These are phyloP conservation scores for Alternaria sp. DNA, from an alignment of 2,329 filamentous ascomycete species.

Conservation along the genomic window DNA sequence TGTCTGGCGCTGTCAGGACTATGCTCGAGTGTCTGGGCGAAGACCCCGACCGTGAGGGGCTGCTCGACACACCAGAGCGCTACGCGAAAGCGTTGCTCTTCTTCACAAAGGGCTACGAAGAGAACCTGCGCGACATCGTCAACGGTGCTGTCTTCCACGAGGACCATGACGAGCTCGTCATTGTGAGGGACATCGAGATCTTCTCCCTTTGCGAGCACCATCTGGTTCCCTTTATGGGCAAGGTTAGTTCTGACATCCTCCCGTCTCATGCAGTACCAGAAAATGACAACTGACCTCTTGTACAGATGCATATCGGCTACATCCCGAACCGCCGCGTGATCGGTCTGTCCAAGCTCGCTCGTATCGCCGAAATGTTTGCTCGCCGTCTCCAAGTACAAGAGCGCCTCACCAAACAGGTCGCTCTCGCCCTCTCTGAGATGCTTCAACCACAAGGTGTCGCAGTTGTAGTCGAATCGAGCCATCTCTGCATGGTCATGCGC, in stretches of 20 bases:
- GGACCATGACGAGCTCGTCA: slow-evolving; percentile 95
- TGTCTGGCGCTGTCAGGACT: slow-evolving; percentile 70
- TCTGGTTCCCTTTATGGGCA: slow-evolving; percentile 93
- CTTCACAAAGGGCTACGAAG: slow-evolving; percentile 96
- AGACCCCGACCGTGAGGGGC: slow-evolving; percentile 70
- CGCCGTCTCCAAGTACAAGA: slow-evolving; percentile 95
- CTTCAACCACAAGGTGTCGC: slow-evolving; percentile 93
- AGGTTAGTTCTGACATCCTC: slow-evolving; percentile 63
- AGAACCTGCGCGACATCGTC: slow-evolving; percentile 90
- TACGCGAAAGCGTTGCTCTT: slow-evolving; percentile 96
- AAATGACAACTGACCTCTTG: slow-evolving; percentile 15
- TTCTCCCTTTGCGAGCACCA: slow-evolving; percentile 97
- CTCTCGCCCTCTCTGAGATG: slow-evolving; percentile 90
- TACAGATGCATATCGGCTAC: slow-evolving; percentile 97
- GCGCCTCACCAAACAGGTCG: slow-evolving; percentile 93
- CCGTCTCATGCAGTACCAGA: neutral
- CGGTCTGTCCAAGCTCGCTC: slow-evolving; percentile 92
- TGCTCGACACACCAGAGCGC: slow-evolving; percentile 76
- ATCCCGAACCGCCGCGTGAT: slow-evolving; percentile 92
- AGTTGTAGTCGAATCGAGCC: slow-evolving; percentile 96
- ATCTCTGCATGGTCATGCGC: slow-evolving; percentile 98
- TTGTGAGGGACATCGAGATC: slow-evolving; percentile 96
- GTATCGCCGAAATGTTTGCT: slow-evolving; percentile 97
- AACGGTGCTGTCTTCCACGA: slow-evolving; percentile 96
- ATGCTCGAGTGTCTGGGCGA: slow-evolving; percentile 73